Evolutionary conservation across 768 basidiomycete species (phyloP), one percentile per base, ranked within the genome.

Genomic region (Calvatia gigantea): DNA sequence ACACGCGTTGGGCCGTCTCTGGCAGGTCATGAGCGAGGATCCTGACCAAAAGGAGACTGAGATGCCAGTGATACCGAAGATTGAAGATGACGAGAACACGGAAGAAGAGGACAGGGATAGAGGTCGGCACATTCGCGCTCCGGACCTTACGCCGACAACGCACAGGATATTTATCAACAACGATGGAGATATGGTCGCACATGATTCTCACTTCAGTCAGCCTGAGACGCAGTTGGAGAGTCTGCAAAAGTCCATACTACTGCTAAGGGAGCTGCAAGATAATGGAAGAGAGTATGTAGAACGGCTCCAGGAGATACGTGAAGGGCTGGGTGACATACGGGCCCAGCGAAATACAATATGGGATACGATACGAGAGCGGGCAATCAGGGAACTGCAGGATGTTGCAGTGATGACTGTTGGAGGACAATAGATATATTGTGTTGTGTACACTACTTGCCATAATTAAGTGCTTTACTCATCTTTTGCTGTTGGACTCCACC

Each of bases 201-300:
- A 75, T 58, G 86, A 87, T 58, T 83, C 85, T 1, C 83, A 85
- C 62, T 88, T 86, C 60, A 71, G 81, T 5, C 79, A 80, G 3
- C 82, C 83, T 19, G 83, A 87, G 54, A 78, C 81, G 71, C 88
- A 90, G 60, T 69, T 82, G 56, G 86, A 84, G 44, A 85, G 73
- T 12, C 66, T 94, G 53, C 89, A 92, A 64, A 91, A 89, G 65
- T 84, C 86, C 12, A 61, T 93, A 33, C 81, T 86, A 14, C 78
- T 82, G 2, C 70, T 94, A 50, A 82, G 87, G 49, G 92, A 94
- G 61, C 73, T 94, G 19, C 87, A 90, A 61, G 92, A 94, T 63
- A 92, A 94, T 62, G 88, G 87, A 4, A 76, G 90, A 42, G 92
- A 94, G 68, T 94, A 94, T 64, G 84, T 88, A 4, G 91, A 93